Base-by-base conservation (phyloP, 148 eudicot genomes). In the Bassia scoparia region DNA sequence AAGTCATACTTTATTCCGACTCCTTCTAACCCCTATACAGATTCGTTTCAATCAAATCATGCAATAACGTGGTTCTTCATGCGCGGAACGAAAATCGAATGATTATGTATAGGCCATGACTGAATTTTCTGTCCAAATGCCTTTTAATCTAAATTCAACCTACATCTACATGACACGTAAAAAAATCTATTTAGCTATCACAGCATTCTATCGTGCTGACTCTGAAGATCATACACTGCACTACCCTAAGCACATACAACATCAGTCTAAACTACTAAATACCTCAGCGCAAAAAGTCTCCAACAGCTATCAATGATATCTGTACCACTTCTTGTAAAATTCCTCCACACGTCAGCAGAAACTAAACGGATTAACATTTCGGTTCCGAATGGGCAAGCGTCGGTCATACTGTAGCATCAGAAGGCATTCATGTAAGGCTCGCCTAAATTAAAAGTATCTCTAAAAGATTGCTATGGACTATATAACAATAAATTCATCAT, bases 271-370 rank as follows among this genome's bases (percentile, higher is more conserved):
- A 41, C 44, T 44, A 43, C 12, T 33, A 33, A 17, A 74, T 8
- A 90, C 98, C 96, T 90, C 84, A 35, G 96, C 82, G 68, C 87
- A 86, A 71, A 70, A 92, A 92, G 81, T 92, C 96, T 82, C 98
- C 96, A 75, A 92, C 89, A 78, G 96, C 98, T 72, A 90, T 83
- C 73, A 92, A 86, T 37, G 98, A 93, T 96, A 90, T 92, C 81
- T 88, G 81, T 92, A 90, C 98, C 96, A 90, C 78, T 86, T 92
- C 69, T 61, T 83, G 72, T 87, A 92, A 56, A 92, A 92, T 48
- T 78, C 86, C 79, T 86, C 88, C 70, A 90, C 93, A 61, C 54
- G 80, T 46, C 90, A 62, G 93, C 88, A 68, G 93, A 80, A 69
- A 88, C 93, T 54, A 89, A 81, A 62, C 87, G 86, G 61, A 92